A percentile compares a stretch with the other conserved stretches of the same genome.
Conservation (phyloP, 768 basidiomycete genomes). For the Pisolithus orientalis region DNA sequence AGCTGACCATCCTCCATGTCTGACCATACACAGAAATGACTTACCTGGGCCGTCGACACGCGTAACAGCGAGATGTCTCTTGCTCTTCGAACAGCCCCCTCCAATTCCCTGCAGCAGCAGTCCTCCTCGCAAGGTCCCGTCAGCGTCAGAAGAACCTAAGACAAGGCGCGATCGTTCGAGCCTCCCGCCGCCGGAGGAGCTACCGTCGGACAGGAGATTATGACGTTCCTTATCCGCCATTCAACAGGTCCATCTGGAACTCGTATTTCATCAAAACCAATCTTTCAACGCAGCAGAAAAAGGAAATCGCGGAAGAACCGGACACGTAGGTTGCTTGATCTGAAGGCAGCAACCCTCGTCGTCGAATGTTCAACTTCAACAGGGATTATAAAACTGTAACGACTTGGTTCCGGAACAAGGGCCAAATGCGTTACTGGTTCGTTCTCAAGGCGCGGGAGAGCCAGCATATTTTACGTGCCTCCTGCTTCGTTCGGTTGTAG, state of each 20-base stretch:
- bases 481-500: slow-evolving; percentile 15
- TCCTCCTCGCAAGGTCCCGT: slow-evolving; percentile 11
- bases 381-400: slow-evolving; percentile 67
- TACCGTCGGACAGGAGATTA: slow-evolving; percentile 15
- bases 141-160: too few species aligned
- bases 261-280: slow-evolving; percentile 22
- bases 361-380: not conserved
- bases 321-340: slow-evolving; percentile 18
- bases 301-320: slow-evolving; percentile 21
- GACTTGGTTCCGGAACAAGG: slow-evolving; percentile 81
- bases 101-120: slow-evolving; percentile 10
- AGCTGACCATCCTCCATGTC: slow-evolving; percentile 17
- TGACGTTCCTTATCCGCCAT: slow-evolving; percentile 28
- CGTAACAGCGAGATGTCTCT: slow-evolving; percentile 18
- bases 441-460: too few species aligned
- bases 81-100: slow-evolving; percentile 22
- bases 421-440: slow-evolving; percentile 37
- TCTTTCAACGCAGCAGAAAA: slow-evolving; percentile 24
- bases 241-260: slow-evolving; percentile 24
- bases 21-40: too few species aligned
- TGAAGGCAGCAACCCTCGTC: too few species aligned
- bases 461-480: not conserved
- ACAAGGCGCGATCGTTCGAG: too few species aligned
- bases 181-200: not conserved
- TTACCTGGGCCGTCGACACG: not conserved